Evolutionary conservation across 768 basidiomycete species (phyloP), one percentile per base, ranked within the genome.

Genomic region (Leccinum rimulosum): DNA sequence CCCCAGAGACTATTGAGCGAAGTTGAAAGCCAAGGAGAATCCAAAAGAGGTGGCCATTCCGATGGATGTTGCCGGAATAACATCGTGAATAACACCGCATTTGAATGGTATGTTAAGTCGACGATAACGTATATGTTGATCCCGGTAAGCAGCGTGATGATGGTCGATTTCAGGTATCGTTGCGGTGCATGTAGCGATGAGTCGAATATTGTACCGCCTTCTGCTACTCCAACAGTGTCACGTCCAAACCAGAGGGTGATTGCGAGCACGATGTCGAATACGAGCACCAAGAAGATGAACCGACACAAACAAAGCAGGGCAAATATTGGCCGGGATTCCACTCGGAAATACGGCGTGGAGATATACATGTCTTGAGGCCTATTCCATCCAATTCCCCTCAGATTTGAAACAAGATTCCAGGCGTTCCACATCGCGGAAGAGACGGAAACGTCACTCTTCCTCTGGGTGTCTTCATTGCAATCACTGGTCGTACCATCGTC

Each of bases 21-120:
- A 4, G 82, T 83, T 0, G 84, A 68, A 11, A 67, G 50, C 80
- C 82, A 89, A 4, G 88, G 88, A 8, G 72, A 52, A 55, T 82
- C 74, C 68, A 88, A 87, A 25, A 84, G 59, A 2, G 85, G 87
- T 0, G 88, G 88, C 85, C 86, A 89, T 52, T 83, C 76, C 0
- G 72, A 74, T 0, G 80, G 79, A 50, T 74, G 61, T 66, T 87
- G 84, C 27, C 68, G 65, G 49, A 87, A 77, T 30, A 85, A 51
- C 38, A 77, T 50, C 35, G 83, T 70, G 33, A 77, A 80, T 38
- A 82, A 43, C 15, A 84, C 33, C 3, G 83, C 77, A 50, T 70
- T 49, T 33, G 79, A 7, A 38, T 80, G 68, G 63, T 85, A 82
- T 6, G 69, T 64, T 6, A 68, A 55, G 52, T 83, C 74, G 54